Conservation (phyloP, 1,139 yeast species). For the Saccharomyces hybrid region DNA sequence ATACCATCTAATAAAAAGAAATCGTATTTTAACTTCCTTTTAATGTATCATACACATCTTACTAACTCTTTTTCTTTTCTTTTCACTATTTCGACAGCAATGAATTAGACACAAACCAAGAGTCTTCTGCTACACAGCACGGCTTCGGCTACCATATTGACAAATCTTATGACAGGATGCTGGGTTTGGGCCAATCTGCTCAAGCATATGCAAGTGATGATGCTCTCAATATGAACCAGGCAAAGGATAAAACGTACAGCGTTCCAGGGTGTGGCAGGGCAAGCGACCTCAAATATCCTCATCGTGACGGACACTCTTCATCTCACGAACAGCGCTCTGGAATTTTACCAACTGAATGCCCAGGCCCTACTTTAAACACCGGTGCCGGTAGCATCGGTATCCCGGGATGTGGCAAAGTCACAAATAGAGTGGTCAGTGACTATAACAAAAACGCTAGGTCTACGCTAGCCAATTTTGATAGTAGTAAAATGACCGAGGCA, state of each 20-base stretch:
- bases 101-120: background rate
- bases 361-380: slow-evolving; percentile 6
- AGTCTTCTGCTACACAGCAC: background rate
- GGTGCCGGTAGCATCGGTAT: slow-evolving; percentile 6
- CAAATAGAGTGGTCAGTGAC: background rate
- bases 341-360: slow-evolving; percentile 8
- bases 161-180: slow-evolving; percentile 8
- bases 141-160: slow-evolving; percentile 8
- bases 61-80: background rate
- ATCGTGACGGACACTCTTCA: background rate
- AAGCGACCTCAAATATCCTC: slow-evolving; percentile 1
- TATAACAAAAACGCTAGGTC: background rate
- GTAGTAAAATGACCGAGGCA: slow-evolving; percentile 10
- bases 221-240: background rate
- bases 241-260: slow-evolving; percentile 3
- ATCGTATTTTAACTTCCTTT: background rate
- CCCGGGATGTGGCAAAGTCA: slow-evolving; percentile 15
- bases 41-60: background rate
- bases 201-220: slow-evolving; percentile 8
- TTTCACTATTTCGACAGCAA: background rate
- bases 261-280: slow-evolving; percentile 4
- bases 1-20: background rate
- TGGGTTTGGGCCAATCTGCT: slow-evolving; percentile 15
- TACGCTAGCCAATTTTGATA: slow-evolving; percentile 2
- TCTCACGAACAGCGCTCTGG: slow-evolving; percentile 5